Base-by-base conservation (phyloP, 352 stramenopile species). In the Thalassiosira livingstoniorum region DNA sequence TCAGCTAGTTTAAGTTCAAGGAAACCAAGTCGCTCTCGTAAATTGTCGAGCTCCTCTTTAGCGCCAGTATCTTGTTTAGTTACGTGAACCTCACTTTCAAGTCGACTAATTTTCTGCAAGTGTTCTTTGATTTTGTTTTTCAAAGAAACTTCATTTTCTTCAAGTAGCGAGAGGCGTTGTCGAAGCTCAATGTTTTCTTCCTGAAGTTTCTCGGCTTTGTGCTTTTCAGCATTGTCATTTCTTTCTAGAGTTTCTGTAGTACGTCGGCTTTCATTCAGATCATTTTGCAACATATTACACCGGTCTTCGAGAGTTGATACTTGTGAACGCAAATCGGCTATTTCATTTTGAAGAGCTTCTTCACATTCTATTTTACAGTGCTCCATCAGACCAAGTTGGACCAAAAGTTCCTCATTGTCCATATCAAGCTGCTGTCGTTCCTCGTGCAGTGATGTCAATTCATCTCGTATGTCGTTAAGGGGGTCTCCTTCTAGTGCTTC, bases 341-440 rank as follows among this genome's bases (percentile, higher is more conserved):
- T 31, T 72, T 86, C 64, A 68, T 64, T 42, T 32, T 91, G 75
- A 10, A 57, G 63, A 43, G 81, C 69, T 11, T 72, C 73, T 61
- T 88, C 74, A 42, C 57, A 57, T 66, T 89, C 57, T 34, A 84
- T 71, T 63, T 75, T 85, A 55, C 75, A 85, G 64, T 83, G 75
- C 53, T 78, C 75, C 55, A 78, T 90, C 35, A 85, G 37, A 18
- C 55, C 71, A 7, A 86, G 82, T 60, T 83, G 86, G 47, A 83
- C 76, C 57, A 82, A 60, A 37, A 86, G 57, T 37, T 87, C 75
- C 82, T 88, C 65, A 57, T 83, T 87, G 55, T 87, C 80, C n/a
- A 80, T 29, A 57, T 84, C 80, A 64, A 90, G 64, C 58, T 87
- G 67, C 23, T 88, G 67, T 43, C 69, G 55, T 65, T 90, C 83